Percentiles rank a stretch among this genome's conserved stretches.
These are phyloP conservation scores for Haplosporangium gracile DNA, from an alignment of 192 early-diverging fungal genomes.

Conservation along the genomic window DNA sequence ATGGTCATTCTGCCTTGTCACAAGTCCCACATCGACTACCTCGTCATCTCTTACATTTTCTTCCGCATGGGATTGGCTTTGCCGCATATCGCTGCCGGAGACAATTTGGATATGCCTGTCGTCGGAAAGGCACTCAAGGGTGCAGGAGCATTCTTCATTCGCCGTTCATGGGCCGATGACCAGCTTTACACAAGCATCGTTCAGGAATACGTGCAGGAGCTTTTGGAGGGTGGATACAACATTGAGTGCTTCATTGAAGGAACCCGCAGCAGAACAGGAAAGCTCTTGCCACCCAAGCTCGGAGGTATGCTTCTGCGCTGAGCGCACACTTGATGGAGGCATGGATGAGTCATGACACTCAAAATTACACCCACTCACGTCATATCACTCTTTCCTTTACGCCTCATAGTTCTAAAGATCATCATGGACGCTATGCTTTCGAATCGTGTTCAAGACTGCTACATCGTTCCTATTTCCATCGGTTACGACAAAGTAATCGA, in stretches of 20 bases:
- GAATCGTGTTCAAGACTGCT: slow-evolving; percentile 72
- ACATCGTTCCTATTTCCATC: slow-evolving; percentile 84
- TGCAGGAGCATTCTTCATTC: slow-evolving; percentile 85
- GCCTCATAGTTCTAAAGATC: slow-evolving; percentile 76
- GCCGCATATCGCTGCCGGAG: slow-evolving; percentile 88
- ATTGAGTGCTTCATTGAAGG: slow-evolving; percentile 89
- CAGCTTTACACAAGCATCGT: slow-evolving; percentile 78
- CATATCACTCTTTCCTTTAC: not conserved
- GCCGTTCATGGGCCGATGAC: slow-evolving; percentile 84
- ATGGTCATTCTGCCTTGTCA: slow-evolving; percentile 86
- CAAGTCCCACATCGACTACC: slow-evolving; percentile 90
- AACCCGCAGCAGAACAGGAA: slow-evolving; percentile 84
- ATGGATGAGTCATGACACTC: not conserved
- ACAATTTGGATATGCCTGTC: slow-evolving; percentile 85
- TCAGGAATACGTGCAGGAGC: slow-evolving; percentile 79
- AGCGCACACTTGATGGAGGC: not conserved
- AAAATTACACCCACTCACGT: not conserved
- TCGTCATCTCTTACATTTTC: slow-evolving; percentile 85
- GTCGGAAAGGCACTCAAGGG: slow-evolving; percentile 75
- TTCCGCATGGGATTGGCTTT: slow-evolving; percentile 82
- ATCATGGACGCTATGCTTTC: slow-evolving; percentile 78
- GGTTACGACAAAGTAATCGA: slow-evolving; percentile 91
- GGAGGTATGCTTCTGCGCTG: slow-evolving; percentile 53
- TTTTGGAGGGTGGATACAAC: slow-evolving; percentile 82
- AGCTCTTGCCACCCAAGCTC: slow-evolving; percentile 83